phyloP scores from a whole-genome alignment of 371 early-diverging fungal genomes.

The Lichtheimia ornata region DNA sequence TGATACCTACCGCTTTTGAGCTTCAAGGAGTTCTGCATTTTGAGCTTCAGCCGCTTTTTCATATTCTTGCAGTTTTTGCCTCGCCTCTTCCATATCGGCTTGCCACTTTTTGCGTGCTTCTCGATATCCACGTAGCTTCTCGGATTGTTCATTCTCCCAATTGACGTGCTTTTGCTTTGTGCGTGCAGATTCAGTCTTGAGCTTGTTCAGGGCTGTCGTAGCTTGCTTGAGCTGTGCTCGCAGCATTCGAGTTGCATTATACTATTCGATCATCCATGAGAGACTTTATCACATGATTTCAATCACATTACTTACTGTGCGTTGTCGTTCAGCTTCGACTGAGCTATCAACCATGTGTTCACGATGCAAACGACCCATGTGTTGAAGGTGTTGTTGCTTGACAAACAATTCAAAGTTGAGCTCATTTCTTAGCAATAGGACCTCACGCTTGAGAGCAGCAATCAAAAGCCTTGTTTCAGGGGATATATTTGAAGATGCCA shows the following conservation, averaged over 20 bases:
- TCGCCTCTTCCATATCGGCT: slow-evolving; percentile 44
- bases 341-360: slow-evolving; percentile 66
- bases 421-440: slow-evolving; percentile 60
- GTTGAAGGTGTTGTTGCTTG: slow-evolving; percentile 69
- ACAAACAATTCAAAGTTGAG: slow-evolving; percentile 69
- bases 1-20: slow-evolving; percentile 29
- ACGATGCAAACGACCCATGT: slow-evolving; percentile 64
- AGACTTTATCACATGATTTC: background rate
- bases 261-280: slow-evolving; percentile 21
- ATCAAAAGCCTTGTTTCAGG: slow-evolving; percentile 37
- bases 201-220: slow-evolving; percentile 48
- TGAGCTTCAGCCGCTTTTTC: slow-evolving; percentile 28
- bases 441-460: slow-evolving; percentile 58
- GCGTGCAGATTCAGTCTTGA: slow-evolving; percentile 54
- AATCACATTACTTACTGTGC: slow-evolving; percentile 34
- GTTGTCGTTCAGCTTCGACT: slow-evolving; percentile 66
- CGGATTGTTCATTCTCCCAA: slow-evolving; percentile 67
- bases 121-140: slow-evolving; percentile 55
- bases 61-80: slow-evolving; percentile 51
- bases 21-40: slow-evolving; percentile 27
- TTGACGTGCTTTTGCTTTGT: slow-evolving; percentile 62
- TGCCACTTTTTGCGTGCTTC: slow-evolving; percentile 62
- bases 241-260: slow-evolving; percentile 59
- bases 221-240: slow-evolving; percentile 59
- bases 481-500: slow-evolving; percentile 12